phyloP scores from a whole-genome alignment of 495 filamentous ascomycete genomes.

The Stereocaulon alpinum region DNA sequence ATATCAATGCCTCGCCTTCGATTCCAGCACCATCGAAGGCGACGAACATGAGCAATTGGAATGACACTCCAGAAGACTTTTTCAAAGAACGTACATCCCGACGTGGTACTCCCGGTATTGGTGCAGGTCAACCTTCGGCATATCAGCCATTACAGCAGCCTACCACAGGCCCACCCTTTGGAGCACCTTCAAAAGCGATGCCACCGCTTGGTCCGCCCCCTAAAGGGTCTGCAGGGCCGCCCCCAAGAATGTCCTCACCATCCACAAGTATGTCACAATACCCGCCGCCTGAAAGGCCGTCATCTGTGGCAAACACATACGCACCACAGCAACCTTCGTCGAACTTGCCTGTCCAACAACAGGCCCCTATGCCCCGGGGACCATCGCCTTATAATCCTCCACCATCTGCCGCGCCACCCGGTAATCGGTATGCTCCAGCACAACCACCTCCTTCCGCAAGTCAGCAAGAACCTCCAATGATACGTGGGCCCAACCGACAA shows the following conservation, averaged over 20 bases:
- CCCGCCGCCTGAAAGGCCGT: conserved; percentile 40
- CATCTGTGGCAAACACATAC: conserved; percentile 63
- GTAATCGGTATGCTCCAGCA: conserved; percentile 78
- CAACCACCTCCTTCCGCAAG: conserved; percentile 47
- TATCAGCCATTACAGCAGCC: conserved; percentile 47
- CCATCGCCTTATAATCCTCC: conserved; percentile 85
- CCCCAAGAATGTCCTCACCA: conserved; percentile 47
- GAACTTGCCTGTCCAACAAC: conserved; percentile 35
- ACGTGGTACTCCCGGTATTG: conserved; percentile 56
- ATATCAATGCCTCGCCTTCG: conserved; percentile 49
- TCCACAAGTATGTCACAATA: conserved; percentile 32
- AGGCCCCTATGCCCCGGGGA: conserved; percentile 53
- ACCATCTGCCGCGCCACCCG: conserved; percentile 59
- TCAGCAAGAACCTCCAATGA: conserved; percentile 31
- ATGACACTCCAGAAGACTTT: conserved; percentile 80
- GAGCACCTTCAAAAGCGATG: conserved; percentile 32
- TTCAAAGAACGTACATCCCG: conserved; percentile 60
- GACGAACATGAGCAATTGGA: conserved; percentile 72
- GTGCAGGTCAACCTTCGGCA: conserved; percentile 52
- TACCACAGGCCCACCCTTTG: conserved; percentile 26
- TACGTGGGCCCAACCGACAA: conserved; percentile 18
- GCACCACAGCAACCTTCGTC: conserved; percentile 42
- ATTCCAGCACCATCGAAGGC: conserved; percentile 57
- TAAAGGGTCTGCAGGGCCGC: conserved; percentile 38
- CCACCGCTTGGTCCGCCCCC: conserved; percentile 47